These are phyloP conservation scores for Sporothrix globosa DNA, from an alignment of 2,329 filamentous ascomycete species.

Conservation along the genomic window DNA sequence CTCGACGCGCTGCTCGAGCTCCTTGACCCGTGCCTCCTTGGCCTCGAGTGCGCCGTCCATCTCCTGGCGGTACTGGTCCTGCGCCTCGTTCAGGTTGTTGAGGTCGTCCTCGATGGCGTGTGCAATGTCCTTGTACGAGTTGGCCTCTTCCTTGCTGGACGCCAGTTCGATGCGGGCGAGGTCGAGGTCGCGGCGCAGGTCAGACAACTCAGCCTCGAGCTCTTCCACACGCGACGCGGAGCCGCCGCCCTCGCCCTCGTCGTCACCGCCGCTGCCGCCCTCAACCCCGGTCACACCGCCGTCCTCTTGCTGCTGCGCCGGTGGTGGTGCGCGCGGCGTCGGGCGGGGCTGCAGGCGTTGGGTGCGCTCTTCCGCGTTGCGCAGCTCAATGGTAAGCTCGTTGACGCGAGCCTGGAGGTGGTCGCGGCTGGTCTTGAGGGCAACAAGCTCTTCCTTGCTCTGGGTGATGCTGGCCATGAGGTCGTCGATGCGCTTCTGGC, in stretches of 20 bases:
- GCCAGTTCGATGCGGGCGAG: conserved; percentile 79
- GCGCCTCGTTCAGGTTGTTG: conserved; percentile 73
- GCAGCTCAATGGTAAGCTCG: conserved; percentile 84
- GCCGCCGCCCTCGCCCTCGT: background rate
- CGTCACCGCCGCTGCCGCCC: background rate
- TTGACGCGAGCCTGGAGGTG: conserved; percentile 87
- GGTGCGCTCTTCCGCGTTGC: conserved; percentile 84
- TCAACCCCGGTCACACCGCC: conserved; percentile 41
- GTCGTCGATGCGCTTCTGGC: conserved; percentile 90
- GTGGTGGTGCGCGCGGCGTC: conserved; percentile 61
- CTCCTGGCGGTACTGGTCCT: conserved; percentile 86
- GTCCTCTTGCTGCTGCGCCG: conserved; percentile 44
- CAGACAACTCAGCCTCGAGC: conserved; percentile 77
- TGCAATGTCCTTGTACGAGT: conserved; percentile 87
- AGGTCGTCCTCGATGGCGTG: conserved; percentile 86
- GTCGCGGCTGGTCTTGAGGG: conserved; percentile 83
- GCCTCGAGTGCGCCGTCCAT: conserved; percentile 74
- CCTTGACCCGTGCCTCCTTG: conserved; percentile 77
- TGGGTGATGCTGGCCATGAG: conserved; percentile 78
- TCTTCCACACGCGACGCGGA: conserved; percentile 68
- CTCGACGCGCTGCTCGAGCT: conserved; percentile 80
- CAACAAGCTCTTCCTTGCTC: conserved; percentile 82
- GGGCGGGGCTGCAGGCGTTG: conserved; percentile 80
- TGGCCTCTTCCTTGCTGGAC: conserved; percentile 75
- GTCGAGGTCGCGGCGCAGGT: conserved; percentile 85